Evolutionary conservation across 2,329 filamentous ascomycete genomes (phyloP), one percentile per base, ranked within the genome.

Genomic region (Tolypocladium inflatum): DNA sequence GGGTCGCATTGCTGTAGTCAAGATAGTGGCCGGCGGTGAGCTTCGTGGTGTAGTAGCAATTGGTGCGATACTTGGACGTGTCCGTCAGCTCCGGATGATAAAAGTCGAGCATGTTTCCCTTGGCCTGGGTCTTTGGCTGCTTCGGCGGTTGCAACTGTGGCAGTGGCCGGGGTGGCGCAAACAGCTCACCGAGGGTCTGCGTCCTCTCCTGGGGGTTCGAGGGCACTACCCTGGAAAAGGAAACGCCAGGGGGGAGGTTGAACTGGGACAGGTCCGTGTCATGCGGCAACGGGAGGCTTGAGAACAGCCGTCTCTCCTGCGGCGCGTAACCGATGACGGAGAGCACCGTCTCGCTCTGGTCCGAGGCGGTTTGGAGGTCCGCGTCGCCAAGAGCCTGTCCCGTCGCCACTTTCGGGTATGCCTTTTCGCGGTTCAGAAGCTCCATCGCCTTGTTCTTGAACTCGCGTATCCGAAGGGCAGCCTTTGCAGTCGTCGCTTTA

Each of bases 291-390:
- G 74, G 89, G 55, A 96, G 77, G 71, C 92, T 96, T 4, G 93
- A 96, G 70, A 94, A 97, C 4, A 97, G 77, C 60, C 93, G 89
- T 64, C 86, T 87, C 41, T 89, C 81, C 52, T 85, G 85, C 2
- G 87, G 85, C 45, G 88, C 88, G 63, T 86, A 88, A 57, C 90
- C 91, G 63, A 86, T 87, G 1, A 96, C 77, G 1, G 90, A 93
- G 59, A 97, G 76, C 7, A 93, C 86, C 19, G 85, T 58, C 57
- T 72, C 81, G 72, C 63, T 81, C 70, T 63, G 77, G 67, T 70
- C 63, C 23, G 76, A 69, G 30, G 72, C 70, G 4, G 71, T 68
- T 21, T 73, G 70, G 35, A 72, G 62, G 54, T 73, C 71, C 45
- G 74, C 76, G 55, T 76, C 73, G 35, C 72, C 68, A 55, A 74